Base-by-base conservation (phyloP, 2,329 filamentous ascomycete genomes). In the Cordyceps tenuipes region DNA sequence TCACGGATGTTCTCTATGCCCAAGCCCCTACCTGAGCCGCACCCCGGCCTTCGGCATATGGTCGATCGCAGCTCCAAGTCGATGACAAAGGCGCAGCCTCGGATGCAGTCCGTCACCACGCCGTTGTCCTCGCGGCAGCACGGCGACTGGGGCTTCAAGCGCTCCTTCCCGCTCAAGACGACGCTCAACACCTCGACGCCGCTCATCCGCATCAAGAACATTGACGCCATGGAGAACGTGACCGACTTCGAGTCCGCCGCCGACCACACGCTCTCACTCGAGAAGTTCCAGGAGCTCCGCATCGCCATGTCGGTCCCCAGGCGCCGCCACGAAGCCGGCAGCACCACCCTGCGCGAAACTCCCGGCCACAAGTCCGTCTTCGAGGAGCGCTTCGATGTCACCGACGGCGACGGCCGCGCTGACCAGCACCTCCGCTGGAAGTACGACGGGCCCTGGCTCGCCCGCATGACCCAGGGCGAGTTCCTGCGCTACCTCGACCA, bases 61-160 rank as follows among this genome's bases (percentile, higher is more conserved):
- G 68, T 68, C 57, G 66, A 72, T 54, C 66, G 69, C 62, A 74
- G 73, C 63, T 73, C 73, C 39, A 62, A 67, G n/a, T 74, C 73
- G 53, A 73, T 73, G 68, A 97, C 93, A 15, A 80, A 83, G 62
- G 82, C 84, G 34, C 89, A 88, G 73, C 93, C 93, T n/a, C 91
- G 86, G 57, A 83, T 89, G 71, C 89, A 94, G 70, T 84, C 91
- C 63, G 88, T 97, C 69, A 86, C 87, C 15, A 92, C 91, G 0
- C 87, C 91, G 6, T 76, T 81, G 49, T 81, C 85, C 19, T 92
- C 91, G 8, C 81, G 90, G 26, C 77, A 80, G 46, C 84, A 84
- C 68, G 93, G 93, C 41, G 93, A 97, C 69, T 97, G 93, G 92
- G 93, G 93, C 15, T 77, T 97, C 67, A 97, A 97, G 77, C 81